Evolutionary conservation across 805 yeast genomes (phyloP).

Genomic region (Nakazawaea wyomingensis): DNA sequence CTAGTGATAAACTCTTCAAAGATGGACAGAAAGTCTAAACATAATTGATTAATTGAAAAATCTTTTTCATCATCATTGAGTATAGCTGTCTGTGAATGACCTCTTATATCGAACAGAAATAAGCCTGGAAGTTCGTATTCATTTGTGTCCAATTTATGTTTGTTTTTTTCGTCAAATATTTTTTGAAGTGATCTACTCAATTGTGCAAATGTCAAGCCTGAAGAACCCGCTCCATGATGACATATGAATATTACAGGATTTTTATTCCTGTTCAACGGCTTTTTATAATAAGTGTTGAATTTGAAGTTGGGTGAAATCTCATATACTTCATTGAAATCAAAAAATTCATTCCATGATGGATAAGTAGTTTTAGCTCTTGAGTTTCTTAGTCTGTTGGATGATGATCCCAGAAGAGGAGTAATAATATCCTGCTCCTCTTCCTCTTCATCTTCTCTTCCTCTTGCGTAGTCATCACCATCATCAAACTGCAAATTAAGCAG

Average conservation of each 20-base stretch:
- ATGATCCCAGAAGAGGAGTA: conserved; percentile 3
- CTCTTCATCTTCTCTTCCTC: conserved; percentile 8
- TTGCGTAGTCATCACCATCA: conserved; percentile 4
- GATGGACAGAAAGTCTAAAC: conserved; percentile 52
- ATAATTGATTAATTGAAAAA: conserved; percentile 46
- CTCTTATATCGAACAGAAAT: conserved; percentile 74
- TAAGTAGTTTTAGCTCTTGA: neutral
- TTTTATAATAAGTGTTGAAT: conserved; percentile 53
- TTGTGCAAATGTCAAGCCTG: conserved; percentile 69
- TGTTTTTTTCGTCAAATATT: conserved; percentile 24
- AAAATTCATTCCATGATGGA: conserved; percentile 31
- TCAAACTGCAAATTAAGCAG: conserved; percentile 14
- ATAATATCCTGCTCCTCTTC: conserved; percentile 15
- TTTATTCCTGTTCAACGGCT: conserved; percentile 34
- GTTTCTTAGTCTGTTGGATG: neutral
- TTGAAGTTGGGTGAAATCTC: conserved; percentile 20
- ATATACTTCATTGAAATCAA: conserved; percentile 20
- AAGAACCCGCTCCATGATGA: conserved; percentile 96
- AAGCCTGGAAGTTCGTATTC: conserved; percentile 49
- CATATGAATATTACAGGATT: conserved; percentile 59
- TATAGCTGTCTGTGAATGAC: conserved; percentile 61
- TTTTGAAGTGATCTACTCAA: conserved; percentile 40
- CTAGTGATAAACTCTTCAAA: conserved; percentile 32
- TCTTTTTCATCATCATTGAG: conserved; percentile 24
- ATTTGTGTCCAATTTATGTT: conserved; percentile 15